These are phyloP conservation scores for Tetrahymena malaccensis DNA, from an alignment of 73 alveolate genomes.

Conservation along the genomic window DNA sequence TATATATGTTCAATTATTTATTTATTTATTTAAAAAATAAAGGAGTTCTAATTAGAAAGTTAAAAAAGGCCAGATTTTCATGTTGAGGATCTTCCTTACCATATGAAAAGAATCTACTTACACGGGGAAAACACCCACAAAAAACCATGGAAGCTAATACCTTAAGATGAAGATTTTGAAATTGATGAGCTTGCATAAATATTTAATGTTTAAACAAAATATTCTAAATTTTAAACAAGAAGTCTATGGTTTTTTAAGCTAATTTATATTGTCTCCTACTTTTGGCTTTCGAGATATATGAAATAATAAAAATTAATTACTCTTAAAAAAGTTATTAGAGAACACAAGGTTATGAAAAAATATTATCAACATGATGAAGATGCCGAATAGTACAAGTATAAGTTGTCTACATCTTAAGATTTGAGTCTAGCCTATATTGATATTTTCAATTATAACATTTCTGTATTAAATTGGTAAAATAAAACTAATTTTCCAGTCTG, in stretches of 20 bases:
- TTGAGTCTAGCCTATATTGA: conserved; percentile 3
- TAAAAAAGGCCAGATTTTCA: background rate
- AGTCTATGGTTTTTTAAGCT: background rate
- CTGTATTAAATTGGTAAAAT: conserved; percentile 4
- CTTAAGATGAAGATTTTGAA: background rate
- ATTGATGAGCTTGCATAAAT: background rate
- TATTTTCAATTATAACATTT: background rate
- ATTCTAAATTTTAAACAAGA: background rate
- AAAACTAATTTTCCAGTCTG: conserved; percentile 3
- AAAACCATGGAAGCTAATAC: conserved; percentile 12
- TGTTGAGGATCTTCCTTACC: conserved; percentile 18
- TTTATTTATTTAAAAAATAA: background rate
- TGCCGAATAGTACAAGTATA: background rate
- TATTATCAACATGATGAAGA: background rate
- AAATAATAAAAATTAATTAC: background rate
- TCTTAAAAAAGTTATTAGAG: background rate
- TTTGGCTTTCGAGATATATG: background rate
- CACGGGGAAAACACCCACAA: conserved; percentile 8
- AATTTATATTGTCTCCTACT: background rate
- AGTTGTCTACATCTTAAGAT: conserved; percentile 5
- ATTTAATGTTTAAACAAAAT: background rate
- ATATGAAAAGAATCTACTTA: conserved; percentile 15
- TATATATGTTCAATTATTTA: background rate
- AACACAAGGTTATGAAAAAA: background rate
- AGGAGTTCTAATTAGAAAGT: background rate